Evolutionary conservation across 495 filamentous ascomycete species (phyloP).

Genomic region (Aspergillus bertholletiae): DNA sequence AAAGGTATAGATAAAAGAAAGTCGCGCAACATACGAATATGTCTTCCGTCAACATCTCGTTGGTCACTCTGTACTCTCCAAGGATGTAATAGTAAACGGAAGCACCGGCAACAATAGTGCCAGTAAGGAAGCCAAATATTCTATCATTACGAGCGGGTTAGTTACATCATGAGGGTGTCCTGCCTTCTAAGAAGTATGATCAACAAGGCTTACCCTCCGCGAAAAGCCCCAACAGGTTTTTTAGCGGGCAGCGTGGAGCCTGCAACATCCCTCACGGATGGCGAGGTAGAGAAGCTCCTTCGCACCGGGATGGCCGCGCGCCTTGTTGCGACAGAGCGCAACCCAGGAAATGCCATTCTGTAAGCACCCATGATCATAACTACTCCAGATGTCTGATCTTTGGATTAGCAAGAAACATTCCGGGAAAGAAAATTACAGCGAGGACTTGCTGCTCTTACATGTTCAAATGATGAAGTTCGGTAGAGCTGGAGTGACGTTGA

Average conservation of each 20-base stretch:
- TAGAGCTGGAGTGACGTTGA: constrained; percentile 29
- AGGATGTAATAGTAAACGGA: constrained; percentile 88
- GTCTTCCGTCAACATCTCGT: constrained; percentile 92
- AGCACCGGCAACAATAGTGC: constrained; percentile 71
- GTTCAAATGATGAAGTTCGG: neutral
- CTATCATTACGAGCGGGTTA: constrained; percentile 46
- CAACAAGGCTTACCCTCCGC: constrained; percentile 71
- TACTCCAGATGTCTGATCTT: neutral
- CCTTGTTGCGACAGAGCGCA: constrained; percentile 25
- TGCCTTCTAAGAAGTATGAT: neutral
- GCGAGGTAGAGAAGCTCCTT: constrained; percentile 33
- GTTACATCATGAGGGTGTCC: neutral
- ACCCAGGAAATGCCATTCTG: constrained; percentile 18
- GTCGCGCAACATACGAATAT: constrained; percentile 72
- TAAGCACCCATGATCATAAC: constrained; percentile 22
- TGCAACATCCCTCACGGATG: constrained; percentile 28
- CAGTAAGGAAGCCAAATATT: constrained; percentile 90
- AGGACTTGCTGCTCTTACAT: constrained; percentile 1
- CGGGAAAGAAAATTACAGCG: neutral
- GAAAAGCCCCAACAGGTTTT: constrained; percentile 86
- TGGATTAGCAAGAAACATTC: constrained; percentile 6
- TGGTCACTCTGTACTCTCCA: constrained; percentile 88
- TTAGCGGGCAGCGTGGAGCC: constrained; percentile 55
- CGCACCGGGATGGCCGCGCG: constrained; percentile 18
- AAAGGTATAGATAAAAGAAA: constrained; percentile 5